phyloP scores from a whole-genome alignment of 2,329 filamentous ascomycete genomes.

The Dothideomycetes sp. region DNA sequence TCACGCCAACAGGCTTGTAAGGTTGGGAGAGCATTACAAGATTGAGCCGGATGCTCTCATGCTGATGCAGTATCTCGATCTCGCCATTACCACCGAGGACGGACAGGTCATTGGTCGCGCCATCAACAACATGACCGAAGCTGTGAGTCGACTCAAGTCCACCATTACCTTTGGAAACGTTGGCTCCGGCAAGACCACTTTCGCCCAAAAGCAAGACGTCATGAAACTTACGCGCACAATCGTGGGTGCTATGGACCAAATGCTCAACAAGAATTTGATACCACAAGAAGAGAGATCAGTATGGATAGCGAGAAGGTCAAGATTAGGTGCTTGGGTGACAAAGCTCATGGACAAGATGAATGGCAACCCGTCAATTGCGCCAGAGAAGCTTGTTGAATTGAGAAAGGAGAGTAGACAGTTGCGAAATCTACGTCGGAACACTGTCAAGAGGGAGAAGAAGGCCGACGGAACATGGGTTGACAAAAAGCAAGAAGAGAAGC shows the following conservation, averaged over 20 bases:
- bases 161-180: constrained; percentile 18
- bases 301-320: constrained; percentile 18
- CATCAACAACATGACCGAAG: constrained; percentile 20
- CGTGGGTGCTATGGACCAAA: constrained; percentile 23
- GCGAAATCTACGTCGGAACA: constrained; percentile 4
- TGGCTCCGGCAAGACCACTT: not conserved
- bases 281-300: constrained; percentile 15
- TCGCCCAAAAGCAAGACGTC: constrained; percentile 15
- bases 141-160: constrained; percentile 19
- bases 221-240: constrained; percentile 18
- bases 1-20: constrained; percentile 56
- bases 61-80: constrained; percentile 48
- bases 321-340: constrained; percentile 17
- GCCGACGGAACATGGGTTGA: constrained; percentile 5
- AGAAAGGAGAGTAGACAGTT: constrained; percentile 9
- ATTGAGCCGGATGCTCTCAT: constrained; percentile 42
- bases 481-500: not conserved
- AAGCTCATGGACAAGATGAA: constrained; percentile 10
- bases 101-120: constrained; percentile 21
- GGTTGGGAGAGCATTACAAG: constrained; percentile 47
- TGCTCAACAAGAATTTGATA: constrained; percentile 19
- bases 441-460: constrained; percentile 6
- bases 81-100: constrained; percentile 39
- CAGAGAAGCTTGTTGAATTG: constrained; percentile 6
- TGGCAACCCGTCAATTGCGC: not conserved